Conservation (phyloP, 2,329 filamentous ascomycete genomes). For the Colletotrichum sp. region DNA sequence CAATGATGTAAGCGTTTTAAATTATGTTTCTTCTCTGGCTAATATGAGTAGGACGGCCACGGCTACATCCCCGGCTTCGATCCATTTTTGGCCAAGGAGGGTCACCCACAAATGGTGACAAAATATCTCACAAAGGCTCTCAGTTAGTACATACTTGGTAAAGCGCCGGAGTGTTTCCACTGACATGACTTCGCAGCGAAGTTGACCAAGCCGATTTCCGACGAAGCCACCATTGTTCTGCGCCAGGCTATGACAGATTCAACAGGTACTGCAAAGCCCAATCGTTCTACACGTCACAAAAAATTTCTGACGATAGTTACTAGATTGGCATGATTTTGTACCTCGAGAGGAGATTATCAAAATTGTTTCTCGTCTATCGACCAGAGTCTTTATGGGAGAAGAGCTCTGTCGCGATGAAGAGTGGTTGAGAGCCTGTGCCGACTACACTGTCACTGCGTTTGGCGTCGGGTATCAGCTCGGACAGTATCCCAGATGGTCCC, state of each 20-base stretch:
- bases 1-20: background rate
- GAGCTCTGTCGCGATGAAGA: constrained; percentile 9
- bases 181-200: background rate
- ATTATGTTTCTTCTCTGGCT: too few relatives aligned
- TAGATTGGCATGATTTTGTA: constrained; percentile 20
- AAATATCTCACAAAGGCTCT: background rate
- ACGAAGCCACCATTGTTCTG: background rate
- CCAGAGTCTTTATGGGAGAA: constrained; percentile 24
- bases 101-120: background rate
- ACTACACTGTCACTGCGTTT: constrained; percentile 5
- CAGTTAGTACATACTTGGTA: background rate
- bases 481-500: constrained; percentile 16
- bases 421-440: constrained; percentile 16
- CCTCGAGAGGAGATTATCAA: background rate
- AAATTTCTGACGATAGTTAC: rapidly evolving
- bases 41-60: background rate
- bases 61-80: background rate
- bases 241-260: background rate
- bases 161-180: too few relatives aligned
- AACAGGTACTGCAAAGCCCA: background rate
- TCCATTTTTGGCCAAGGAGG: background rate
- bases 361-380: constrained; percentile 22
- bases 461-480: background rate
- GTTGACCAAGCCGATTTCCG: background rate
- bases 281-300: too few relatives aligned